phyloP scores from a whole-genome alignment of 257 asterid species.

The Solanum verrucosum region DNA sequence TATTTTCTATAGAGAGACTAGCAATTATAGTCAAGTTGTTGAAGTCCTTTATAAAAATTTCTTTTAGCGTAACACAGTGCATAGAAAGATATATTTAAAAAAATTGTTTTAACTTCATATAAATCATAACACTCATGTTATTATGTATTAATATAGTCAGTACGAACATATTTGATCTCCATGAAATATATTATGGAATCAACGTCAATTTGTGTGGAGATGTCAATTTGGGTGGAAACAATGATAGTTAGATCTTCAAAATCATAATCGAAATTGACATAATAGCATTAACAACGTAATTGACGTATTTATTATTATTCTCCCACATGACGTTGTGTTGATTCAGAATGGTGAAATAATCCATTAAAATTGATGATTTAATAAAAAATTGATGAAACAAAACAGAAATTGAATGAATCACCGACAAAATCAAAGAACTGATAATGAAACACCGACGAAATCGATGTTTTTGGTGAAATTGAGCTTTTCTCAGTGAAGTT shows the following conservation, averaged over 20 bases:
- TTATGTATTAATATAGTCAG: too few species aligned
- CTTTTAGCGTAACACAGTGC: neutral
- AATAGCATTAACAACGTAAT: neutral
- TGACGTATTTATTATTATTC: too few species aligned
- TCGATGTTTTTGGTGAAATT: too few species aligned
- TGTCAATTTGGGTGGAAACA: neutral
- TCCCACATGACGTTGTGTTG: neutral
- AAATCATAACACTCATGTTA: neutral
- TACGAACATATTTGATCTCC: neutral
- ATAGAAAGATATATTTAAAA: neutral
- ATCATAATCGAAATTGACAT: neutral
- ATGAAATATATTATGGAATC: too few species aligned
- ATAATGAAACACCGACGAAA: neutral
- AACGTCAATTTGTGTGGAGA: neutral
- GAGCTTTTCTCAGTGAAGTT: too few species aligned
- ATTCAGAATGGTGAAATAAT: neutral
- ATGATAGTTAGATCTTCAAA: neutral
- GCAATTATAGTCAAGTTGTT: neutral
- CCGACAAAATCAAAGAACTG: neutral
- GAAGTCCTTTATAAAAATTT: neutral
- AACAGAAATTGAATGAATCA: too few species aligned
- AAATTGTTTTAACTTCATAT: neutral
- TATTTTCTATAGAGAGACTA: neutral
- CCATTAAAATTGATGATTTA: neutral
- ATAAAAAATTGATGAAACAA: neutral